Base-by-base conservation (phyloP, 306 rosid genomes). In the Quercus mongolica region DNA sequence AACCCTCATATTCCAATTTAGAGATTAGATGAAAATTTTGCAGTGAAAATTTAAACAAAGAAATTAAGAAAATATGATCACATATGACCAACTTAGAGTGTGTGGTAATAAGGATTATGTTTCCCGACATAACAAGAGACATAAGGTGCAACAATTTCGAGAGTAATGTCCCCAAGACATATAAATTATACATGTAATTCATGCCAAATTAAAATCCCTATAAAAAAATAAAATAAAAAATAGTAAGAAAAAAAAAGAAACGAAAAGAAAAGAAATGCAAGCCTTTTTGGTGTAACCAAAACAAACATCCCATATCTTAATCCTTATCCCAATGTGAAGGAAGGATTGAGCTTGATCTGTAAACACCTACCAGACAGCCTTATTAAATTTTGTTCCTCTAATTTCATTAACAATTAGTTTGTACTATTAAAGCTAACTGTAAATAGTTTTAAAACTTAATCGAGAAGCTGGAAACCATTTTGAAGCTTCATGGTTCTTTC, bases 91-190 rank as follows among this genome's bases (percentile, higher is more conserved):
- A 46, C 54, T 12, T 46, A 9, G 15, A 46, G 17, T 9, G 54
- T 9, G 67, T 71, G 68, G 70, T 81, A 75, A 59, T 69, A 35
- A 25, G 72, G 76, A 75, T 71, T 82, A 75, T 61, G 86, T 73
- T 49, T 79, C 80, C 63, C 65, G 54, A 82, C 75, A 83, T 23
- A 61, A 23, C 76, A 58, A 76, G 84, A 75, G 88, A 85, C 93
- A 89, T 76, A 46, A 84, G 80, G 86, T 82, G 86, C 91, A 89
- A 83, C 88, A 83, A 31, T 87, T 89, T 86, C 93, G 84, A 91
- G 89, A 44, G 75, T 81, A 33, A 75, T 84, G 91, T 91, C 88
- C 73, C 94, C 86, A 52, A 76, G 65, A 59, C 56, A 35, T 18
- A 74, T 49, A 80, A 78, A 73, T 19, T 81, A 35, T 17, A 58